Evolutionary conservation across 331 rosid species (phyloP).

Genomic region (Acacia concinna): DNA sequence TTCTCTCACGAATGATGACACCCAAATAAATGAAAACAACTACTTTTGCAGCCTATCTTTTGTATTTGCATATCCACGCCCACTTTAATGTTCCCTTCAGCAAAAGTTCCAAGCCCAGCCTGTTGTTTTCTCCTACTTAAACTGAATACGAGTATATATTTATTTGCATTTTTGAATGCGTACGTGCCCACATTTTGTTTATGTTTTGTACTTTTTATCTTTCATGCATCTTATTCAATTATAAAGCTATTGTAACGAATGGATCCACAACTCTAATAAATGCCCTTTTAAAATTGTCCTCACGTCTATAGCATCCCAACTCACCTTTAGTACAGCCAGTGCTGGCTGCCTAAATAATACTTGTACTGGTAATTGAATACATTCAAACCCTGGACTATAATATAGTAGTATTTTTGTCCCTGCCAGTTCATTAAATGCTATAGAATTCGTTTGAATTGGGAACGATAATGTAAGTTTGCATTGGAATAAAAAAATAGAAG

Average conservation of each 20-base stretch:
- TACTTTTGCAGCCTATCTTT: background rate
- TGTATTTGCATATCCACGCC: background rate
- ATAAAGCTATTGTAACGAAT: background rate
- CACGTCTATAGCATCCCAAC: background rate
- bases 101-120: background rate
- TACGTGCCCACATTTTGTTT: background rate
- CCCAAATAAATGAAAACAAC: conserved; percentile 8
- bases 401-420: no score
- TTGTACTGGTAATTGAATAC: background rate
- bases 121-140: background rate
- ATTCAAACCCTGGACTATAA: background rate
- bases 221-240: background rate
- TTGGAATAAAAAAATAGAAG: background rate
- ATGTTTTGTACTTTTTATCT: background rate
- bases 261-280: background rate
- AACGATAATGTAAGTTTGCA: no score
- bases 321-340: background rate
- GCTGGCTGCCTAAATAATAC: background rate
- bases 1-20: background rate
- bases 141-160: no score
- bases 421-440: background rate
- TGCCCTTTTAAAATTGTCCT: background rate
- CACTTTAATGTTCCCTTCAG: background rate
- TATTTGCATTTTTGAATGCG: background rate
- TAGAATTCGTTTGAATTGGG: background rate